Percentiles rank a stretch among this genome's conserved stretches.
Conservation (phyloP, 2,329 filamentous ascomycete genomes). For the Arthroderma uncinatum region DNA sequence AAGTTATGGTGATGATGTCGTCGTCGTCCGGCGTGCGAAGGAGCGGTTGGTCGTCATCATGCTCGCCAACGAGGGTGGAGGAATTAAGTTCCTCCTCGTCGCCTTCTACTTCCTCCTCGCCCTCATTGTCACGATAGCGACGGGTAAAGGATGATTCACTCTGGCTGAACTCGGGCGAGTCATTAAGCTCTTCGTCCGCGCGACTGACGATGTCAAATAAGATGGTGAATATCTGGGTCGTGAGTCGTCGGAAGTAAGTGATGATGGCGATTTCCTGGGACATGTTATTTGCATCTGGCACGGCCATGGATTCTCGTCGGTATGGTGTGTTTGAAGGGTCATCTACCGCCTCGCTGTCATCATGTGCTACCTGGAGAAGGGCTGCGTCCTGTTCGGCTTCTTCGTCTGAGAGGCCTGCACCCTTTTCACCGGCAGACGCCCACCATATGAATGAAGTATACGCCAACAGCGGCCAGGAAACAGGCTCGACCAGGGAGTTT, state of each 20-base stretch:
- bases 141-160: not conserved
- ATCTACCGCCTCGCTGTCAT: not conserved
- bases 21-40: slow-evolving; percentile 17
- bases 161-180: not conserved
- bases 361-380: slow-evolving; percentile 29
- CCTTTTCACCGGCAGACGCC: slow-evolving; percentile 53
- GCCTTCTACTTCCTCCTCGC: slow-evolving; percentile 17
- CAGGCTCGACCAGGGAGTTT: slow-evolving; percentile 42
- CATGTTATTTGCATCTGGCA: slow-evolving; percentile 23
- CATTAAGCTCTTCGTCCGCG: slow-evolving; percentile 11
- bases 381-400: slow-evolving; percentile 40
- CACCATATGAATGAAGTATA: slow-evolving; percentile 57
- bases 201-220: slow-evolving; percentile 34
- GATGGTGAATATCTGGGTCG: slow-evolving; percentile 36
- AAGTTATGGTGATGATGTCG: slow-evolving; percentile 28
- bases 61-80: slow-evolving; percentile 3
- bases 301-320: slow-evolving; percentile 21
- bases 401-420: slow-evolving; percentile 44
- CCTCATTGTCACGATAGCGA: not conserved
- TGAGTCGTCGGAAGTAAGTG: slow-evolving; percentile 41
- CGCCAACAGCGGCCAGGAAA: slow-evolving; percentile 49
- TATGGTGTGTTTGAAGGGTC: slow-evolving; percentile 7
- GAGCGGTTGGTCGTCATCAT: slow-evolving; percentile 13
- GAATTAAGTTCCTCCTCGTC: slow-evolving; percentile 9
- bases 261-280: slow-evolving; percentile 39